phyloP scores from a whole-genome alignment of 225 moss, liverwort and hornwort species.

The Marchantia polymorpha region DNA sequence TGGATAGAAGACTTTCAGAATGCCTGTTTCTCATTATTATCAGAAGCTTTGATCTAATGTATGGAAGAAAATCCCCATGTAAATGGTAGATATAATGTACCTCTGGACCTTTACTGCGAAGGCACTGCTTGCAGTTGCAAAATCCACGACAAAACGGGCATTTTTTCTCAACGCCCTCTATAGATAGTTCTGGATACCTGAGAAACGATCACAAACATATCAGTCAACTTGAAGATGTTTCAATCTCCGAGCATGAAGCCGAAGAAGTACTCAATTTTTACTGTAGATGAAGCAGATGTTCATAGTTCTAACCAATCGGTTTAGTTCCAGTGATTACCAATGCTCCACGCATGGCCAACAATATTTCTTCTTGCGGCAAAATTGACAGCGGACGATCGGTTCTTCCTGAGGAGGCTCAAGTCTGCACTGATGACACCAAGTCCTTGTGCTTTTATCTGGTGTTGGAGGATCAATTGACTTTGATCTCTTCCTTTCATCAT shows the following conservation, averaged over 20 bases:
- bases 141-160: slow-evolving; percentile 19
- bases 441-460: not conserved
- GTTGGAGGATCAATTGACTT: not conserved
- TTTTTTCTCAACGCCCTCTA: not conserved
- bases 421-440: slow-evolving; percentile 15
- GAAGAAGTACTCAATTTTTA: no score
- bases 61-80: no score
- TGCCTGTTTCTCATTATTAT: no score
- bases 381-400: not conserved
- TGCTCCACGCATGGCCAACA: not conserved
- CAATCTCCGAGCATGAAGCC: no score
- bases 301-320: no score
- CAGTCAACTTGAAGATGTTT: not conserved
- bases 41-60: no score
- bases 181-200: slow-evolving; percentile 14
- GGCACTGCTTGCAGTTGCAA: slow-evolving; percentile 24
- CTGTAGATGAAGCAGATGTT: no score
- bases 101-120: slow-evolving; percentile 18
- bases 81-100: not conserved
- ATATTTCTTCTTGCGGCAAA: slow-evolving; percentile 1
- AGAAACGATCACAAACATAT: not conserved
- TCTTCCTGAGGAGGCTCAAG: not conserved
- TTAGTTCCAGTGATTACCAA: not conserved
- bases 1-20: no score
- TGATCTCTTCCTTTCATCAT: not conserved